Conservation (phyloP, 331 rosid species). For the Pyrus hybrid region DNA sequence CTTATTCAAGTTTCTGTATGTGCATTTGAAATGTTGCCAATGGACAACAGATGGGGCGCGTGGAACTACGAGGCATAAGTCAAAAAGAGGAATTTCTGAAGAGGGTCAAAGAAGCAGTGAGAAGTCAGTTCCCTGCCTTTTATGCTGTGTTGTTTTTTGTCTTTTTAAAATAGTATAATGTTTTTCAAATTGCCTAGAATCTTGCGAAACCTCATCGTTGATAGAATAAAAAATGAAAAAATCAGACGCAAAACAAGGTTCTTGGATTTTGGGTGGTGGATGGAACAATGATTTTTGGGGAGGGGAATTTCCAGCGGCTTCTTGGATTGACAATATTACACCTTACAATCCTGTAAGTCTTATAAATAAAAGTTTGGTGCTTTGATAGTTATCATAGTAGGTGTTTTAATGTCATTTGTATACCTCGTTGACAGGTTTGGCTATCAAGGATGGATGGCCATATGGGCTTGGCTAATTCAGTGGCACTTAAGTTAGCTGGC, state of each 20-base stretch:
- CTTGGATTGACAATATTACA: constrained; percentile 72
- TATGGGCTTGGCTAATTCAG: constrained; percentile 75
- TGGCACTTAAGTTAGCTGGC: constrained; percentile 61
- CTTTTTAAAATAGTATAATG: too few relatives aligned
- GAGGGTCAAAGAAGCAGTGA: constrained; percentile 45
- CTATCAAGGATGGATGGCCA: constrained; percentile 81
- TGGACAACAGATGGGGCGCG: constrained; percentile 51
- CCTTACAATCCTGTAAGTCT: constrained; percentile 69
- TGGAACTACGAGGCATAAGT: constrained; percentile 46
- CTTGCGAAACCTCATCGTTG: neutral
- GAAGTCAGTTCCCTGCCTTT: constrained; percentile 33
- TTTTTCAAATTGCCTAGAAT: neutral
- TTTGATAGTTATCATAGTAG: neutral
- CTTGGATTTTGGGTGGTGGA: constrained; percentile 94
- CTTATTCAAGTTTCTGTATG: neutral
- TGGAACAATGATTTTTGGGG: constrained; percentile 96
- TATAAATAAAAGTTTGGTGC: neutral
- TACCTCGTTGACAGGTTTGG: constrained; percentile 51
- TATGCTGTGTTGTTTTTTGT: neutral
- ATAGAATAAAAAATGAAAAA: neutral
- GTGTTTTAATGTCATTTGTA: constrained; percentile 11
- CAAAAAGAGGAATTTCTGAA: constrained; percentile 44
- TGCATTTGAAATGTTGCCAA: constrained; percentile 4
- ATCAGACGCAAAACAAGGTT: constrained; percentile 54
- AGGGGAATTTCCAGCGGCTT: constrained; percentile 65